Evolutionary conservation across 129 eudicot species (phyloP).

Genomic region (Saposhnikovia divaricata): DNA sequence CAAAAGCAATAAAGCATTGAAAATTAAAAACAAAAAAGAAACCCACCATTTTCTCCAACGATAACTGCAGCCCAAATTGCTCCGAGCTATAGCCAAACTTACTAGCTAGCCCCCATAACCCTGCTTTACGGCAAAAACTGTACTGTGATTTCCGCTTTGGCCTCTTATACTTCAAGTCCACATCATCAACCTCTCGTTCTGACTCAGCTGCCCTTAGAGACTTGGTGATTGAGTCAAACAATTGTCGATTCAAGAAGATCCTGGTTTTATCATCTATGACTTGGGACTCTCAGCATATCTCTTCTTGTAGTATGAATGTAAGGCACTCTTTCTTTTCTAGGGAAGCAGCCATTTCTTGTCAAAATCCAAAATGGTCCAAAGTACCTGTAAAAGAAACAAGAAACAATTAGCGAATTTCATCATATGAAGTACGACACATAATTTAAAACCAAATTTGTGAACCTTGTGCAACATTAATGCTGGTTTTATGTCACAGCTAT

Average conservation of each 20-base stretch:
- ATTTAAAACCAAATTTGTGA: too few species aligned
- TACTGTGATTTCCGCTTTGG: constrained; percentile 82
- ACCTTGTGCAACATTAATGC: too few species aligned
- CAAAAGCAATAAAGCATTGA: not conserved
- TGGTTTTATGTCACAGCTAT: too few species aligned
- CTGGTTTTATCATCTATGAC: constrained; percentile 60
- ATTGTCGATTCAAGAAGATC: constrained; percentile 44
- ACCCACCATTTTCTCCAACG: constrained; percentile 67
- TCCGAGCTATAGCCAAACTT: constrained; percentile 89
- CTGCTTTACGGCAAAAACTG: constrained; percentile 73
- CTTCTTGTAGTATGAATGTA: constrained; percentile 12
- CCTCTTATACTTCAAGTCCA: constrained; percentile 73
- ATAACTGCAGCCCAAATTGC: constrained; percentile 76
- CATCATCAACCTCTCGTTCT: constrained; percentile 65
- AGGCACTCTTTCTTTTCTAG: constrained; percentile 87
- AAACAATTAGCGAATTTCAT: not conserved
- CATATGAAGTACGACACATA: too few species aligned
- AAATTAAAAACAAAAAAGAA: not conserved
- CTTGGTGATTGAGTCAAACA: constrained; percentile 52
- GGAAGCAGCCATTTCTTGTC: constrained; percentile 87
- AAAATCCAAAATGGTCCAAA: constrained; percentile 81
- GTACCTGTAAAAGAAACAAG: constrained; percentile 38
- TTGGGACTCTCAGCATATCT: constrained; percentile 54
- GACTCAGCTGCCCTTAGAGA: constrained; percentile 74
- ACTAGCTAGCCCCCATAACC: constrained; percentile 81